Base-by-base conservation (phyloP, 371 early-diverging fungal genomes). In the Mucor lusitanicus region DNA sequence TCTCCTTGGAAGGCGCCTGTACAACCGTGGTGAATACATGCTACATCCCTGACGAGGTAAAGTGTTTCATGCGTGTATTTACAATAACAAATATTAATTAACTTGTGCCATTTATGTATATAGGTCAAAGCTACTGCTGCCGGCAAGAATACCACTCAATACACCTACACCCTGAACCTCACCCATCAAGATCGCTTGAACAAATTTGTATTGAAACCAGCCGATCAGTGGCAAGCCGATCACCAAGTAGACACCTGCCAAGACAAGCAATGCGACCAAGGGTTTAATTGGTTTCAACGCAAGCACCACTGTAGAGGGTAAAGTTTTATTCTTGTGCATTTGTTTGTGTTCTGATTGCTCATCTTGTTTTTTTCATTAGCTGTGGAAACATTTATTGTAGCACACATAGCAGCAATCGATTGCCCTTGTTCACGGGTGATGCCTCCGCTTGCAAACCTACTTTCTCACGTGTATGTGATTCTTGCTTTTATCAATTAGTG, bases 241-340 rank as follows among this genome's bases (percentile, higher is more conserved):
- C 32, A 56, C 11, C 35, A 61, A 25, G 61, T 61, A 11, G 15
- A 61, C 17, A 11, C 6, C 3, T 73, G 73, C 25, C 61, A 68
- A 28, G 64, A 64, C 23, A 50, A 59, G n/a, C 13, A 56, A 4
- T 62, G 66, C 39, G 21, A 32, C 13, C 40, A 30, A 11, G 25
- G 12, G 35, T 73, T 73, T 61, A 66, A 60, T 21, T 60, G 59
- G 48, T 63, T 66, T 40, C 67, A 69, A 48, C 66, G 73, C 46
- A 69, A 66, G 44, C 73, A 73, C 61, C 73, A 73, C 15, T 73
- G 73, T 17, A 35, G 73, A 54, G 69, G 68, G 61, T 70, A 65
- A 65, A 25, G 17, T 19, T 44, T 42, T 35, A 11, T 53, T 40
- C 27, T 48, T 46, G 32, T 53, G 19, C 23, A 13, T 21, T 19